Evolutionary conservation across 129 eudicot genomes (phyloP).

Genomic region (Centrapalus pauciflorus): DNA sequence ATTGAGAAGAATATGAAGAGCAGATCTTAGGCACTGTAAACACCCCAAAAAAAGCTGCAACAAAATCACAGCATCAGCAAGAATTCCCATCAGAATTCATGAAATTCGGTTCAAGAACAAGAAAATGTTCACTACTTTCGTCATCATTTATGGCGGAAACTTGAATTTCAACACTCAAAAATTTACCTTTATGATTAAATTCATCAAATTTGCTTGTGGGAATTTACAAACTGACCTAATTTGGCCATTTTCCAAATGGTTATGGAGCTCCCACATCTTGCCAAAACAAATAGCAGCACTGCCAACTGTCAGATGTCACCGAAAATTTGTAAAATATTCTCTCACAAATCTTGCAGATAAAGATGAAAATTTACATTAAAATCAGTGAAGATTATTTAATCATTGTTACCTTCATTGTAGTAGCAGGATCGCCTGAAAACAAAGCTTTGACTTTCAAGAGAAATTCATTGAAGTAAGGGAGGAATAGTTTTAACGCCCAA

Average conservation of each 20-base stretch:
- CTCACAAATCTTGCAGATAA: conserved; percentile 23
- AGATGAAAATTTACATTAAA: conserved; percentile 10
- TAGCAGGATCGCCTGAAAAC: conserved; percentile 94
- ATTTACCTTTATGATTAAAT: not conserved
- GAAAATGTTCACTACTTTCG: not conserved
- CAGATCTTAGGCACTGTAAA: conserved; percentile 84
- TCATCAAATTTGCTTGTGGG: conserved; percentile 5
- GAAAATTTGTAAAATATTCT: conserved; percentile 17
- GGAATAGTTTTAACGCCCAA: conserved; percentile 58
- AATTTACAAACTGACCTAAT: conserved; percentile 52
- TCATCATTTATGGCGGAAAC: conserved; percentile 12
- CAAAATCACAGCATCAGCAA: conserved; percentile 9
- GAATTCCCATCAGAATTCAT: conserved; percentile 7
- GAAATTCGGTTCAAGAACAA: conserved; percentile 2
- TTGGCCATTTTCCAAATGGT: conserved; percentile 93
- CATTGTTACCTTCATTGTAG: conserved; percentile 76
- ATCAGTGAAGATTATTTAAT: conserved; percentile 2
- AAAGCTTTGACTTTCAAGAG: conserved; percentile 70
- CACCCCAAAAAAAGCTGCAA: conserved; percentile 85
- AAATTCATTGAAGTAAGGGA: conserved; percentile 82
- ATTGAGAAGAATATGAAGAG: conserved; percentile 79
- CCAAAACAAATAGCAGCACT: conserved; percentile 85
- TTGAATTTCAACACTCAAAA: conserved; percentile 12
- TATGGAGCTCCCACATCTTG: conserved; percentile 89
- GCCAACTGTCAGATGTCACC: conserved; percentile 60